These are phyloP conservation scores for Ensete ventricosum DNA, from an alignment of 176 grass and related monocot species.

Conservation along the genomic window DNA sequence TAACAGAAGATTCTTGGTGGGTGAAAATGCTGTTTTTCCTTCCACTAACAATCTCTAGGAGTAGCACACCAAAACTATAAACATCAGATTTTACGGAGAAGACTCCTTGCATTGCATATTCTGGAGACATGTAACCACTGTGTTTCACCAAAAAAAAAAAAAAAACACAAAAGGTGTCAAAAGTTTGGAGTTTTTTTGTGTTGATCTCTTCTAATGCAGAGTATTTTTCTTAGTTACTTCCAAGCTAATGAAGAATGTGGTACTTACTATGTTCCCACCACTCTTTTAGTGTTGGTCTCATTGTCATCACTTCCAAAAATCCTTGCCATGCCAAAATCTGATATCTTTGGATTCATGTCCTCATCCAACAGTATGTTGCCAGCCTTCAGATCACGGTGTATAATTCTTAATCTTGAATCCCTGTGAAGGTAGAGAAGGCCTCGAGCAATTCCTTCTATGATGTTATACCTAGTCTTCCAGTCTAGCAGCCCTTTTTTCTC, in stretches of 20 bases:
- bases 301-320: constrained; percentile 16
- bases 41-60: constrained; percentile 12
- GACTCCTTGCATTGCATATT: constrained; percentile 18
- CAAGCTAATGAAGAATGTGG: background rate
- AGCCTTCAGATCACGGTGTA: constrained; percentile 18
- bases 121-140: constrained; percentile 18
- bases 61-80: constrained; percentile 15
- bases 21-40: constrained; percentile 1
- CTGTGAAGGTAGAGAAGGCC: constrained; percentile 37
- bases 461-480: constrained; percentile 41
- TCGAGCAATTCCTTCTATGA: constrained; percentile 37
- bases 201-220: too few relatives aligned
- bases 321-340: constrained; percentile 19
- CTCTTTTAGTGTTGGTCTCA: constrained; percentile 1
- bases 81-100: constrained; percentile 16
- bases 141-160: background rate
- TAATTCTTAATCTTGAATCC: constrained; percentile 20
- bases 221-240: too few relatives aligned
- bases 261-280: constrained; percentile 17
- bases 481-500: constrained; percentile 22
- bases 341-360: constrained; percentile 15
- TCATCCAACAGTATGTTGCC: constrained; percentile 15
- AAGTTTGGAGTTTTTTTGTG: too few relatives aligned
- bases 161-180: background rate
- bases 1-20: background rate